phyloP scores from a whole-genome alignment of 495 filamentous ascomycete genomes.

The Entonaema liquescens region DNA sequence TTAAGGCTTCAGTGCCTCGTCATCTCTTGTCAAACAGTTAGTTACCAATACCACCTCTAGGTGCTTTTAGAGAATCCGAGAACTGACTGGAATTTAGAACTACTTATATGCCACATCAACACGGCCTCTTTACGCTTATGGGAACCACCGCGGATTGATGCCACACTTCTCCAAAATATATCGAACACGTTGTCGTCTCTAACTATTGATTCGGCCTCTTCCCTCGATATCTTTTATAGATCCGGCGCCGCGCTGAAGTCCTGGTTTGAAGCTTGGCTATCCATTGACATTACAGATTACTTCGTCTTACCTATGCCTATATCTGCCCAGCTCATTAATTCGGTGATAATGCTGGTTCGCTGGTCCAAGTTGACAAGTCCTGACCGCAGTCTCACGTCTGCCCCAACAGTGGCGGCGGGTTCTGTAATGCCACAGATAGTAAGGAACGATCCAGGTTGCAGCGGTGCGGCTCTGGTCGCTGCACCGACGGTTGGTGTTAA shows the following conservation, averaged over 20 bases:
- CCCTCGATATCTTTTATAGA: constrained; percentile 47
- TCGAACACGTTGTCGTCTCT: constrained; percentile 48
- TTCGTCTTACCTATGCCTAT: constrained; percentile 49
- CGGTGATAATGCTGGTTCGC: constrained; percentile 49
- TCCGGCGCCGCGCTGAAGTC: constrained; percentile 45
- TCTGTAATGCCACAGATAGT: neutral
- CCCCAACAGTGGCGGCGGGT: neutral
- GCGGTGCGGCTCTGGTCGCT: constrained; percentile 4
- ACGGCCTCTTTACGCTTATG: constrained; percentile 40
- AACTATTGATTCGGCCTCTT: constrained; percentile 39
- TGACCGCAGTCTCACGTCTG: neutral
- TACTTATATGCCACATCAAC: constrained; percentile 40
- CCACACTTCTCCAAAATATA: constrained; percentile 39
- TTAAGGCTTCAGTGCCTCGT: constrained; percentile 36
- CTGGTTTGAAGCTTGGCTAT: constrained; percentile 54
- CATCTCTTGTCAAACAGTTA: constrained; percentile 38
- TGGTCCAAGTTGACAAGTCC: constrained; percentile 47
- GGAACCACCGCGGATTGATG: constrained; percentile 44
- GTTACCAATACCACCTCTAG: neutral
- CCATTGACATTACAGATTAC: constrained; percentile 50
- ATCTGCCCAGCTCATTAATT: constrained; percentile 52
- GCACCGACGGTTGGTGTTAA: neutral
- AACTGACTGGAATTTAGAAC: constrained; percentile 23
- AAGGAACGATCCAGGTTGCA: constrained; percentile 23
- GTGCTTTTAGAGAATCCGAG: neutral